phyloP scores from a whole-genome alignment of 257 asterid genomes.

The Penstemon eatonii region DNA sequence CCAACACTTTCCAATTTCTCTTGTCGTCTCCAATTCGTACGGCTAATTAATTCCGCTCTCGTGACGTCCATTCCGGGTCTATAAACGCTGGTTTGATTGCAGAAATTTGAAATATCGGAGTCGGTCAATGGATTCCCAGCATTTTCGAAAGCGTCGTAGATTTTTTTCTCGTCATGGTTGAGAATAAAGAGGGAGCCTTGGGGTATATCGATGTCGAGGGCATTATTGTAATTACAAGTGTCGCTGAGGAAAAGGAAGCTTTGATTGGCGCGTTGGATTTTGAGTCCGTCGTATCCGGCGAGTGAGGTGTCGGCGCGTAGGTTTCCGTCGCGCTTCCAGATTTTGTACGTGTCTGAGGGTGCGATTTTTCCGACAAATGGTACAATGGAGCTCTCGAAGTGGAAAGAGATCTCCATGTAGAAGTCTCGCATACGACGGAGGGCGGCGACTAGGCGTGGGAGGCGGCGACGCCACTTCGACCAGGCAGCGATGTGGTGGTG shows the following conservation, averaged over 20 bases:
- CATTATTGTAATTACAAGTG: constrained; percentile 29
- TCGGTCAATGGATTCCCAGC: constrained; percentile 74
- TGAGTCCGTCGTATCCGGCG: constrained; percentile 92
- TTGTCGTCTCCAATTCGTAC: constrained; percentile 90
- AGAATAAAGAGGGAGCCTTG: constrained; percentile 75
- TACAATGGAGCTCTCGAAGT: constrained; percentile 90
- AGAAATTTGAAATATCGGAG: constrained; percentile 61
- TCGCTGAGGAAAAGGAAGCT: constrained; percentile 87
- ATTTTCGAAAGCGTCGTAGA: constrained; percentile 80
- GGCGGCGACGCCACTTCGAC: constrained; percentile 94
- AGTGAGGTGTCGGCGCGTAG: constrained; percentile 90
- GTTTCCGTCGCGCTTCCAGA: constrained; percentile 94
- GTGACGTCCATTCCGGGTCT: constrained; percentile 99
- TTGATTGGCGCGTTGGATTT: constrained; percentile 92
- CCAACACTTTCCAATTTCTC: constrained; percentile 79
- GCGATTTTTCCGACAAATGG: constrained; percentile 92
- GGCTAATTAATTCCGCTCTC: constrained; percentile 66
- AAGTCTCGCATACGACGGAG: constrained; percentile 92
- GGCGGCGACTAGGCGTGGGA: constrained; percentile 77
- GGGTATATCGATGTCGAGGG: constrained; percentile 42
- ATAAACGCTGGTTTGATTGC: constrained; percentile 79
- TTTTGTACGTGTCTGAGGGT: constrained; percentile 91
- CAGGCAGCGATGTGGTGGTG: constrained; percentile 83
- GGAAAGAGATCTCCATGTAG: constrained; percentile 93
- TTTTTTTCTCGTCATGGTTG: constrained; percentile 83